These are phyloP conservation scores for Aphanomyces euteiches DNA, from an alignment of 352 stramenopile genomes.

Conservation along the genomic window DNA sequence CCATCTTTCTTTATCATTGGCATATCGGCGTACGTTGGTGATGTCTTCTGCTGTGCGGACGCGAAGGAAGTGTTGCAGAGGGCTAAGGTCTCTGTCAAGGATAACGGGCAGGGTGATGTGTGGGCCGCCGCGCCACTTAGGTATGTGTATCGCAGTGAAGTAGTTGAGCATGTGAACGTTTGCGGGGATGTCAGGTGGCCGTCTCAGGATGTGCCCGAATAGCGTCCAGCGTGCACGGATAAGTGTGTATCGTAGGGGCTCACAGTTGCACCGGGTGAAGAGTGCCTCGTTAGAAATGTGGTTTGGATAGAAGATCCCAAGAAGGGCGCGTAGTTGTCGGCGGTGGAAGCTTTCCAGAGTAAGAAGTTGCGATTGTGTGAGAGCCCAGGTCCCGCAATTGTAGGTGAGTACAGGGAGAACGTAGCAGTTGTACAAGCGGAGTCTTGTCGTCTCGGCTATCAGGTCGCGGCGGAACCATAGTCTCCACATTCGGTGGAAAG, in stretches of 20 bases:
- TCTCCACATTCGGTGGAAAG: background rate
- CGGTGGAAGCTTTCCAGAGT: constrained; percentile 1
- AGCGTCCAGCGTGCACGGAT: background rate
- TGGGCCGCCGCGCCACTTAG: background rate
- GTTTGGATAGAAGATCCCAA: constrained; percentile 7
- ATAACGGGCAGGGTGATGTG: background rate
- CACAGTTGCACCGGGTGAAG: background rate
- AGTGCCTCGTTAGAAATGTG: background rate
- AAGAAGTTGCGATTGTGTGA: background rate
- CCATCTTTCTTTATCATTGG: constrained; percentile 1
- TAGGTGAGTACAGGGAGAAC: background rate
- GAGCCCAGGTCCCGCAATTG: constrained; percentile 3
- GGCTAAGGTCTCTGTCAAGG: background rate
- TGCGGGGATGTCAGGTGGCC: background rate
- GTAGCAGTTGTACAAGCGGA: constrained; percentile 11
- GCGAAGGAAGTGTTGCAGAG: constrained; percentile 8
- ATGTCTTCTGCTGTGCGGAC: background rate
- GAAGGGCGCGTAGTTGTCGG: background rate
- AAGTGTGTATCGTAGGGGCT: background rate
- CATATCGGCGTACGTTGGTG: background rate
- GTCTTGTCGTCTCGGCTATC: background rate
- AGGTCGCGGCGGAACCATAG: background rate
- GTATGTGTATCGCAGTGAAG: background rate
- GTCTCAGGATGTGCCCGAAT: constrained; percentile 11
- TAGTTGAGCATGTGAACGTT: constrained; percentile 5